Conservation (phyloP, 2,329 filamentous ascomycete genomes). For the Xylariales sp. region DNA sequence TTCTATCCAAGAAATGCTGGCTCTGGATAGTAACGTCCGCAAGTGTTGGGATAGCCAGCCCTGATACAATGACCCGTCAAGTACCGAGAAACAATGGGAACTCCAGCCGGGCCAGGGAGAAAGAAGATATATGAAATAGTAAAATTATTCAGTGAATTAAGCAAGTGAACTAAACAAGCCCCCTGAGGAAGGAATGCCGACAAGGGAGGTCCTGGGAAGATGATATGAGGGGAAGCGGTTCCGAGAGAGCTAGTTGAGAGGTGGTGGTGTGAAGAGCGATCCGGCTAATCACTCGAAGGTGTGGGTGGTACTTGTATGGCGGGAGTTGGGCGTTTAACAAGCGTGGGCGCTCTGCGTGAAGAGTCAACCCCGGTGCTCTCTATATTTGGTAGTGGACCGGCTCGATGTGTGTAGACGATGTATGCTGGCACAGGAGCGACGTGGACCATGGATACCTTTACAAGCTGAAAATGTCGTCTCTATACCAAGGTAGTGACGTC, state of each 20-base stretch:
- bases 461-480: neutral
- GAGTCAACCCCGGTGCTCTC: neutral
- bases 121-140: neutral
- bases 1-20: neutral
- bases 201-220: constrained; percentile 3
- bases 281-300: constrained; percentile 5
- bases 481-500: neutral
- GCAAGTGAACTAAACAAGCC: neutral
- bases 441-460: neutral
- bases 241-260: constrained; percentile 6
- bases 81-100: no score
- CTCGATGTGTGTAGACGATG: neutral
- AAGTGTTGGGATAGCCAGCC: neutral
- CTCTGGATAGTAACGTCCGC: neutral
- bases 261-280: constrained; percentile 4
- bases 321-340: constrained; percentile 12
- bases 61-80: no score
- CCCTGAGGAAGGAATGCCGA: neutral
- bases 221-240: constrained; percentile 2
- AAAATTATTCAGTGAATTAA: neutral
- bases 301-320: constrained; percentile 9
- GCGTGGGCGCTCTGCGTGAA: constrained; percentile 13
- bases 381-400: neutral
- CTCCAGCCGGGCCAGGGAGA: neutral
- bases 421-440: neutral